These are phyloP conservation scores for Leccinellum rugosiceps DNA, from an alignment of 768 basidiomycete species.

Conservation along the genomic window DNA sequence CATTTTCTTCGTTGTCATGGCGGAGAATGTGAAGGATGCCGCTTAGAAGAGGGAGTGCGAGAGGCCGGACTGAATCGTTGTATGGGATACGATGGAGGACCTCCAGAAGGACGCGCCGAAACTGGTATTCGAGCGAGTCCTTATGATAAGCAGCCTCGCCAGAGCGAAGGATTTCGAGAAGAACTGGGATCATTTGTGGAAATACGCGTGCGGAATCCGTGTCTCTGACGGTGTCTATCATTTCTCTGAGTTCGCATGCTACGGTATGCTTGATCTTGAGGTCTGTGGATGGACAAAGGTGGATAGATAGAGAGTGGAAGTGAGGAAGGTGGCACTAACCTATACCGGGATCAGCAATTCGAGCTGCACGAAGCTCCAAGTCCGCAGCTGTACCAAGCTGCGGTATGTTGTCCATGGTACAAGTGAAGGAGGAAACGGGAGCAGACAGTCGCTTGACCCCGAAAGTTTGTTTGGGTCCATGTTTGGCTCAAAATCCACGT, in stretches of 20 bases:
- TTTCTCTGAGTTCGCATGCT: slow-evolving; percentile 78
- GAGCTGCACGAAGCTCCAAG: slow-evolving; percentile 67
- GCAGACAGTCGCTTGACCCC: slow-evolving; percentile 16
- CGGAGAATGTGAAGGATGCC: slow-evolving; percentile 84
- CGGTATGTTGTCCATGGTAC: slow-evolving; percentile 44
- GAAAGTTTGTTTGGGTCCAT: slow-evolving; percentile 31
- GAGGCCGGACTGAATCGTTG: slow-evolving; percentile 71
- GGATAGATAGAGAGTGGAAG: neutral
- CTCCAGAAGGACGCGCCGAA: slow-evolving; percentile 84
- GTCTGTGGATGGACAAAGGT: slow-evolving; percentile 41
- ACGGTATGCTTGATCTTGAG: slow-evolving; percentile 65
- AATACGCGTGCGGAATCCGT: slow-evolving; percentile 67
- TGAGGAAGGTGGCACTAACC: slow-evolving; percentile 39
- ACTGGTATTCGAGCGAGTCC: slow-evolving; percentile 70
- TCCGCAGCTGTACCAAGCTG: slow-evolving; percentile 50
- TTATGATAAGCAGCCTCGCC: slow-evolving; percentile 66
- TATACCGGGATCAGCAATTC: slow-evolving; percentile 71
- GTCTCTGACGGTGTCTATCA: slow-evolving; percentile 77
- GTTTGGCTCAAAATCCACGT: slow-evolving; percentile 33
- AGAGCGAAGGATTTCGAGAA: slow-evolving; percentile 68
- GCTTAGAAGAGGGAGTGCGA: slow-evolving; percentile 62
- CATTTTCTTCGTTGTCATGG: slow-evolving; percentile 95
- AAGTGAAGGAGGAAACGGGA: neutral
- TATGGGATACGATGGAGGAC: slow-evolving; percentile 86
- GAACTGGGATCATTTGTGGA: slow-evolving; percentile 67